Evolutionary conservation across 108 stramenopile species (phyloP), one percentile per base, ranked within the genome.

Genomic region (Cylindrotheca closterium): DNA sequence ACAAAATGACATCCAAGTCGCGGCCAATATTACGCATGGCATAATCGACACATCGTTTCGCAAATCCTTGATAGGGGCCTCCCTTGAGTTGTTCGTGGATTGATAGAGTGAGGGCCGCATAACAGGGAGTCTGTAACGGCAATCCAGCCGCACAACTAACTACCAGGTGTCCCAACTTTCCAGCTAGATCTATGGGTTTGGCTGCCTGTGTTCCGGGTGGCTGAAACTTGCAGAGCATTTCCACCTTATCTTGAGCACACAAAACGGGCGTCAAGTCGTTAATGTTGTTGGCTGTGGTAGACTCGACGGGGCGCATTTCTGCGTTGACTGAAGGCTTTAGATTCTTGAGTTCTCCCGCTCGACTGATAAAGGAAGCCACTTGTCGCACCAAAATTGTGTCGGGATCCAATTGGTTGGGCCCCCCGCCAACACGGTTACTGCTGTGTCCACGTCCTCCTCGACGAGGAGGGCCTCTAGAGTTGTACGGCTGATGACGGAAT

Each of bases 101-200:
- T 34, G 85, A 83, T 32, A 91, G 55, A 26, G 89, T 89, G 42
- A 94, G 62, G n/a, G 82, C 89, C 2, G 81, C 89, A 69, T 91
- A 88, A 21, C 75, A 73, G 4, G 87, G 87, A 7, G 88, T 91
- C 68, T 91, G 89, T 19, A 88, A 55, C 0, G 92, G 92, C 22
- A 87, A 65, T 32, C 63, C 67, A 19, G 79, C 69, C n/a, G 81
- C 86, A 59, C 89, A 91, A 23, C 77, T 77, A 18, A 79, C 51
- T 19, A 89, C 51, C 23, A 87, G 53, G 37, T 73, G 68, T 18
- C 61, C 70, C 37, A 81, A 63, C 51, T 59, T 72, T 52, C 66
- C 65, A 3, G 63, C 58, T 42, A 75, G 58, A 15, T 60, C 70
- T 55, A 74, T 59, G 3, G 81, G 77, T 47, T 82, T 60, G 18